Evolutionary conservation across 306 rosid species (phyloP), one percentile per base, ranked within the genome.

Genomic region (Vicia villosa): DNA sequence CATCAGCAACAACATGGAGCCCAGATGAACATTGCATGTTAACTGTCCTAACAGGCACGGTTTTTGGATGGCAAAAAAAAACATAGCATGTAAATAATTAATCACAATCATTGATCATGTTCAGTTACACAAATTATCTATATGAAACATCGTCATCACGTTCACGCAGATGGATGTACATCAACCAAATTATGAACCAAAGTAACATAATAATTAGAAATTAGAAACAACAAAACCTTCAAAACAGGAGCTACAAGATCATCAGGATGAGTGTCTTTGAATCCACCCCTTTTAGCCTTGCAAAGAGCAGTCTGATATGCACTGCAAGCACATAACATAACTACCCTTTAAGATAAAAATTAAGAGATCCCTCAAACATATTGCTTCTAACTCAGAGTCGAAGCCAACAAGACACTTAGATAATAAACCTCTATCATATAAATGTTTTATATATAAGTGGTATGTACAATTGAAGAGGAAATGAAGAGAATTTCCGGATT

Each of bases 1-100:
- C 98, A 82, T 93, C 98, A 0, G 96, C 97, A 54, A 93, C 96
- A n/a, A 97, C 98, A 79, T 93, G 98, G 49, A 93, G 97, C 74
- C 98, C 98, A 46, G 97, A 93, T 6, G 97, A 93, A 68, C 98
- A 93, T 68, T 90, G 96, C 83, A 97, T 90, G 76, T 93, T 93
- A 72, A 93, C 97, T 22, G 97, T 90, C 81, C 98, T 86, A 68
- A 93, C 56, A 13, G 98, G 89, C 70, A 93, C 98, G 50, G 91
- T 93, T 43, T 93, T 96, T 93, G 83, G 62, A 77, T 12, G 22
- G 16, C 2, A 68, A 51, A 76, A 65, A 21, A 42, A 43, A 10
- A 24, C 15, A 41, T 32, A 68, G 68, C 4, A 43, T 38, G 69
- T 57, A 70, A 63, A 36, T 54, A 66, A 49, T 47, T 56, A 59